These are phyloP conservation scores for Plantago coronopus DNA, from an alignment of 305 asterid species.

Conservation along the genomic window DNA sequence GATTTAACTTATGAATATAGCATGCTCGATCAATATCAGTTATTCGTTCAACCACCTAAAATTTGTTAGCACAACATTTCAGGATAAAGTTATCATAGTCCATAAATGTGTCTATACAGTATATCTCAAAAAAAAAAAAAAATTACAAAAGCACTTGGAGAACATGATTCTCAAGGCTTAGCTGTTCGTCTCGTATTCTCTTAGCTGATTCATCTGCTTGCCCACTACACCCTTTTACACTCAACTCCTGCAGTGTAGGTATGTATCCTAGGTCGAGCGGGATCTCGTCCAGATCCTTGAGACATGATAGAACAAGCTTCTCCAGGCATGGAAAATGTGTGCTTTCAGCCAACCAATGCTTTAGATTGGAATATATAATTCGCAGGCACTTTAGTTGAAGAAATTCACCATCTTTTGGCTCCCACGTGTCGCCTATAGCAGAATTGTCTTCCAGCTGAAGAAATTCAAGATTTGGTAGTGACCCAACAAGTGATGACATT, in stretches of 20 bases:
- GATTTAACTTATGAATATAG: too few relatives aligned
- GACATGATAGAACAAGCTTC: neutral
- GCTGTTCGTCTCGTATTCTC: conserved; percentile 7
- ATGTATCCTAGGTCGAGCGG: conserved; percentile 4
- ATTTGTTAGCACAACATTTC: too few relatives aligned
- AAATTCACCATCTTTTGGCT: conserved; percentile 16
- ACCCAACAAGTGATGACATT: neutral
- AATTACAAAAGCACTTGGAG: too few relatives aligned
- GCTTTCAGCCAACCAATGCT: conserved; percentile 2
- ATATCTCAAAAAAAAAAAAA: too few relatives aligned
- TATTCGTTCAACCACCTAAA: too few relatives aligned
- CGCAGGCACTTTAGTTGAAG: neutral
- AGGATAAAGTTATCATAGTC: too few relatives aligned
- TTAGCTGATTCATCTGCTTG: conserved; percentile 1
- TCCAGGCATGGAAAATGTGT: conserved; percentile 13
- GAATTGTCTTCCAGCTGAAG: neutral
- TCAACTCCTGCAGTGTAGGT: conserved; percentile 5
- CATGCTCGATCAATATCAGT: too few relatives aligned
- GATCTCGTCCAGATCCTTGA: neutral
- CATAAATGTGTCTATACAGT: too few relatives aligned
- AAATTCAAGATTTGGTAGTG: conserved; percentile 13
- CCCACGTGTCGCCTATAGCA: neutral
- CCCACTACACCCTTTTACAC: neutral
- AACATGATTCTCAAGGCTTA: neutral
- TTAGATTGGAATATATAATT: neutral